These are phyloP conservation scores for Aspergillus chevalieri DNA, from an alignment of 2,329 filamentous ascomycete genomes.

Conservation along the genomic window DNA sequence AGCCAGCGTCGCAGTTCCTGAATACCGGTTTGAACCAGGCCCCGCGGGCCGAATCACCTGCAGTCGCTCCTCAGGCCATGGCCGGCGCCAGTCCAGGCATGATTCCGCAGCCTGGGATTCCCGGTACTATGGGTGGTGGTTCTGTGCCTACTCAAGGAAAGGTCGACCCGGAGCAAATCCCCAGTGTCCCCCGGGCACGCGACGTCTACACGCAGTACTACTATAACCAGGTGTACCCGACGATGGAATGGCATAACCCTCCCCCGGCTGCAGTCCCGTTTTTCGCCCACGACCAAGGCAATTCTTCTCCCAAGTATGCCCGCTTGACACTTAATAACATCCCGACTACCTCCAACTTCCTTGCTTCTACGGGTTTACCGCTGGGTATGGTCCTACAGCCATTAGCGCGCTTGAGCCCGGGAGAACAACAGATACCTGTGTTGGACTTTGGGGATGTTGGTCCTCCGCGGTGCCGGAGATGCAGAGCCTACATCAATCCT, in stretches of 20 bases:
- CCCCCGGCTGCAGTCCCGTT: constrained; percentile 84
- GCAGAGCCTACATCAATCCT: constrained; percentile 94
- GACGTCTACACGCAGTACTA: constrained; percentile 80
- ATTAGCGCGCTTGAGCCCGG: constrained; percentile 71
- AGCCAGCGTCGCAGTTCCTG: constrained; percentile 53
- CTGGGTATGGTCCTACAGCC: constrained; percentile 86
- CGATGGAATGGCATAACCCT: constrained; percentile 87
- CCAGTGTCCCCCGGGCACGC: constrained; percentile 79
- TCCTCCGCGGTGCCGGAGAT: constrained; percentile 85
- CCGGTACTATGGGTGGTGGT: constrained; percentile 47
- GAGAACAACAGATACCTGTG: constrained; percentile 81
- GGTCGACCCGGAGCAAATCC: constrained; percentile 87
- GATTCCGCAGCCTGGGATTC: constrained; percentile 26
- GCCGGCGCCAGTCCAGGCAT: constrained; percentile 13
- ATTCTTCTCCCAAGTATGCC: constrained; percentile 89
- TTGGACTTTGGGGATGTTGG: constrained; percentile 90
- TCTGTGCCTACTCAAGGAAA: constrained; percentile 62
- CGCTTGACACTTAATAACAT: constrained; percentile 92
- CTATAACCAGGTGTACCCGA: constrained; percentile 81
- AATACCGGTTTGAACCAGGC: constrained; percentile 47
- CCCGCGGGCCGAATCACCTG: constrained; percentile 23
- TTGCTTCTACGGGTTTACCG: constrained; percentile 74
- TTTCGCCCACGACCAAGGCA: constrained; percentile 92
- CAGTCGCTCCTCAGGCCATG: constrained; percentile 16
- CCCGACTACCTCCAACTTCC: constrained; percentile 71